Evolutionary conservation across 495 filamentous ascomycete species (phyloP).

Genomic region (Hypoxylon fuscum): DNA sequence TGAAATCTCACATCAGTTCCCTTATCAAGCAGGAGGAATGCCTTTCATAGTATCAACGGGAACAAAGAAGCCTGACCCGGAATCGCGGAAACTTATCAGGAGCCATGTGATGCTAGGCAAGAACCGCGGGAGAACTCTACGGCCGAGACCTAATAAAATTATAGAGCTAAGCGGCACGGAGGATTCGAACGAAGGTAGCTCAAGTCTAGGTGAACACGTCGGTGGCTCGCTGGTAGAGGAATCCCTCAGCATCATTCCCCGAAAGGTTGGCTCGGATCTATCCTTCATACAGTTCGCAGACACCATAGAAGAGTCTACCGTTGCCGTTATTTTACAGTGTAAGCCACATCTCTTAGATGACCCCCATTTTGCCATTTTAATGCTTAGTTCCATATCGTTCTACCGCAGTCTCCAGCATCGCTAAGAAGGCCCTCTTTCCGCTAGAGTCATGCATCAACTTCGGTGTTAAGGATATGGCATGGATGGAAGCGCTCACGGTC

Average conservation of each 20-base stretch:
- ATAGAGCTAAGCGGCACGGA: not conserved
- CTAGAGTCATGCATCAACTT: conserved; percentile 51
- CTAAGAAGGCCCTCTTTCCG: conserved; percentile 50
- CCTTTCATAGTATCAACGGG: conserved; percentile 47
- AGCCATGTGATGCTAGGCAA: conserved; percentile 62
- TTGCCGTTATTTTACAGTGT: conserved; percentile 28
- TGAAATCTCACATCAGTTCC: conserved; percentile 2
- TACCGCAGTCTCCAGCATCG: conserved; percentile 50
- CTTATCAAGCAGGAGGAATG: conserved; percentile 5
- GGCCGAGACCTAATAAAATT: conserved; percentile 5
- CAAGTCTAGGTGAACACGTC: not conserved
- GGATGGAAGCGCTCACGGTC: conserved; percentile 45
- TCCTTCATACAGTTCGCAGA: conserved; percentile 46
- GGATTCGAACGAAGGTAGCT: not conserved
- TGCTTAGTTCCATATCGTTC: conserved; percentile 2
- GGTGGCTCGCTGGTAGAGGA: not conserved
- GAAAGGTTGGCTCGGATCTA: conserved; percentile 29
- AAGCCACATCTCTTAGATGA: conserved; percentile 21
- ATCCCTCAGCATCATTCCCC: conserved; percentile 7
- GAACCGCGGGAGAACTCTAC: conserved; percentile 44
- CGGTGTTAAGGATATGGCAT: conserved; percentile 39
- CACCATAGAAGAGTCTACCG: conserved; percentile 8
- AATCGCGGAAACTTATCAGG: conserved; percentile 52
- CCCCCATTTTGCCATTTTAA: conserved; percentile 27
- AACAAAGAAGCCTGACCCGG: conserved; percentile 41